Percentiles rank a stretch among this genome's conserved stretches.
phyloP scores from a whole-genome alignment of 2,329 filamentous ascomycete species.

The Elsinoe ampelina region DNA sequence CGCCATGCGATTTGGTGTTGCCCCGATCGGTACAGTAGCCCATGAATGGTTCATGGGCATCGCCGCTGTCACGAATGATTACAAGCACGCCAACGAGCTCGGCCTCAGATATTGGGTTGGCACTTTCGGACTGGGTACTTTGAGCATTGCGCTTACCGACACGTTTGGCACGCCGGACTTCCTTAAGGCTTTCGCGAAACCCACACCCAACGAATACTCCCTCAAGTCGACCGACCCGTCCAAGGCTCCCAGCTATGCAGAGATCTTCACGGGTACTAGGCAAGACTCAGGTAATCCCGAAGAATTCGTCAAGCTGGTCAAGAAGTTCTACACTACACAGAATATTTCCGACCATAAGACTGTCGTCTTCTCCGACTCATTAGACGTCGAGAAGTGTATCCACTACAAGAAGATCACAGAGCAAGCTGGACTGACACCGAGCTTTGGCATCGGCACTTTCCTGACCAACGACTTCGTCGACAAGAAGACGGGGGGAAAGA shows the following conservation, averaged over 20 bases:
- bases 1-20: conserved; percentile 81
- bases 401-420: conserved; percentile 83
- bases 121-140: conserved; percentile 76
- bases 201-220: conserved; percentile 36
- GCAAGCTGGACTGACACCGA: conserved; percentile 68
- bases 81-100: conserved; percentile 72
- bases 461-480: conserved; percentile 86
- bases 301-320: conserved; percentile 69
- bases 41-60: conserved; percentile 99
- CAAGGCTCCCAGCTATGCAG: conserved; percentile 54
- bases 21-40: conserved; percentile 80
- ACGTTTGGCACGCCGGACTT: conserved; percentile 92
- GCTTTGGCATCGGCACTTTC: conserved; percentile 91
- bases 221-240: conserved; percentile 15
- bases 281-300: conserved; percentile 85
- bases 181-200: conserved; percentile 69
- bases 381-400: conserved; percentile 83
- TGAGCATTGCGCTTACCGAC: conserved; percentile 86
- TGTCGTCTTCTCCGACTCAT: conserved; percentile 90
- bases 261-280: conserved; percentile 73
- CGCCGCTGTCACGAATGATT: conserved; percentile 80
- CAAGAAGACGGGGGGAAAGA: conserved; percentile 66
- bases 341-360: conserved; percentile 73
- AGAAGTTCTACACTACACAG: conserved; percentile 67
- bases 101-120: conserved; percentile 82